Base-by-base conservation (phyloP, 257 asterid species). In the Solanum virginianum region DNA sequence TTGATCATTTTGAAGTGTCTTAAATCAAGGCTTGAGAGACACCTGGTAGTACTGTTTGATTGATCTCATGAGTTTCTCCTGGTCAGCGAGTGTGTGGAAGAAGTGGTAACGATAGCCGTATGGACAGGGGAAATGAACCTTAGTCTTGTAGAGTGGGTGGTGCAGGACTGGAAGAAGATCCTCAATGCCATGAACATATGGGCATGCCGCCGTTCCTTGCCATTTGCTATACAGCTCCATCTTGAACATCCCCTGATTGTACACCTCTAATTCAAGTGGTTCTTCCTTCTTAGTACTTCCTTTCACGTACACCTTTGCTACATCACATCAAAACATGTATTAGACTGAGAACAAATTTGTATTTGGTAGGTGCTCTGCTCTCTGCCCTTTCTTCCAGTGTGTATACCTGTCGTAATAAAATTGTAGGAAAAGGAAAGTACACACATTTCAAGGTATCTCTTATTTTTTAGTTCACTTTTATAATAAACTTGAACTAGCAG, bases 71-170 rank as follows among this genome's bases (percentile, higher is more conserved):
- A 89, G 89, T 57, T 89, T 90, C 88, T 93, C 95, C 81, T 91
- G 86, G 49, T 91, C 93, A 47, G 94, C 88, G 57, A 89, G 86
- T 80, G 92, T 12, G 56, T 94, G 97, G 86, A 94, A 95, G 88
- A 94, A 94, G 88, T 94, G 97, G 93, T 97, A 94, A 87, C 96
- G 95, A 89, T 93, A 96, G 84, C 97, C 95, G 4, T 89, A 92
- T 41, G 95, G 93, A 88, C 96, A 94, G 24, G 88, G 91, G 49
- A 94, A 91, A 88, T 97, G 93, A 39, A 88, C 93, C 88, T 93
- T 95, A 54, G 97, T 94, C 90, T 93, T 93, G 95, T 92, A 93
- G 85, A 96, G 95, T 20, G 97, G 97, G 88, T 93, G 98, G 88
- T 94, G 92, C 55, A 94, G 86, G 39, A 94, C 89, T 0, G 96